phyloP scores from a whole-genome alignment of 208 protist species.

The Endotrypanum monterogeii region DNA sequence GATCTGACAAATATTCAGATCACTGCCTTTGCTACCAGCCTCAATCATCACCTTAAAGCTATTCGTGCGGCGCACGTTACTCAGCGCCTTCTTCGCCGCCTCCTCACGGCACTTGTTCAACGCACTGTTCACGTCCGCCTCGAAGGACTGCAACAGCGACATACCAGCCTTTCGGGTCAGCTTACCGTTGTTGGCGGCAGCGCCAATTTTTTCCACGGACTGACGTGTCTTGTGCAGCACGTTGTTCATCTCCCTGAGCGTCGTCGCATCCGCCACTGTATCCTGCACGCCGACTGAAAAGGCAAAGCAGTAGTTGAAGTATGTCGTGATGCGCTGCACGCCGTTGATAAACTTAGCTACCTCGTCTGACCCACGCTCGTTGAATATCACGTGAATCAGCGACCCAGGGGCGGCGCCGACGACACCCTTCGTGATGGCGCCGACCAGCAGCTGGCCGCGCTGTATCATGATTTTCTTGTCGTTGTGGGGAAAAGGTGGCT shows the following conservation, averaged over 20 bases:
- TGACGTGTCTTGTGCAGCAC: slow-evolving; percentile 89
- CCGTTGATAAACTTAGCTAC: slow-evolving; percentile 91
- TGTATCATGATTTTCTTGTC: slow-evolving; percentile 91
- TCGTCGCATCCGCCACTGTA: slow-evolving; percentile 96
- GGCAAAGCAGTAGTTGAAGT: slow-evolving; percentile 96
- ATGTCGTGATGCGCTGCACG: slow-evolving; percentile 97
- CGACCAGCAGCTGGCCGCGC: slow-evolving; percentile 91
- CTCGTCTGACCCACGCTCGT: slow-evolving; percentile 96
- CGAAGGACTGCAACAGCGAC: slow-evolving; percentile 98
- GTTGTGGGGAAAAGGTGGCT: slow-evolving; percentile 80
- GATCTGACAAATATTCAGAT: slow-evolving; percentile 99
- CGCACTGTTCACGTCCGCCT: slow-evolving; percentile 96
- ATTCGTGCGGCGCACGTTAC: slow-evolving; percentile 90
- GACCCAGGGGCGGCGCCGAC: slow-evolving; percentile 86
- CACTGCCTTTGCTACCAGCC: slow-evolving; percentile 98
- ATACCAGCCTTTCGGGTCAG: slow-evolving; percentile 95
- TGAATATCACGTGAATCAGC: slow-evolving; percentile 98
- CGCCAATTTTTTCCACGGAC: slow-evolving; percentile 93
- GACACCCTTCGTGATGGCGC: slow-evolving; percentile 91
- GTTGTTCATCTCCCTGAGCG: slow-evolving; percentile 91
- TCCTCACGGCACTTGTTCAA: slow-evolving; percentile 94
- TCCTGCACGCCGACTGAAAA: slow-evolving; percentile 99
- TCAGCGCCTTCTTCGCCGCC: slow-evolving; percentile 85
- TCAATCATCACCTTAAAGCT: slow-evolving; percentile 97
- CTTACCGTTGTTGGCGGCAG: slow-evolving; percentile 91